Base-by-base conservation (phyloP, 148 eudicot species). In the Vaccinium macrocarpon region DNA sequence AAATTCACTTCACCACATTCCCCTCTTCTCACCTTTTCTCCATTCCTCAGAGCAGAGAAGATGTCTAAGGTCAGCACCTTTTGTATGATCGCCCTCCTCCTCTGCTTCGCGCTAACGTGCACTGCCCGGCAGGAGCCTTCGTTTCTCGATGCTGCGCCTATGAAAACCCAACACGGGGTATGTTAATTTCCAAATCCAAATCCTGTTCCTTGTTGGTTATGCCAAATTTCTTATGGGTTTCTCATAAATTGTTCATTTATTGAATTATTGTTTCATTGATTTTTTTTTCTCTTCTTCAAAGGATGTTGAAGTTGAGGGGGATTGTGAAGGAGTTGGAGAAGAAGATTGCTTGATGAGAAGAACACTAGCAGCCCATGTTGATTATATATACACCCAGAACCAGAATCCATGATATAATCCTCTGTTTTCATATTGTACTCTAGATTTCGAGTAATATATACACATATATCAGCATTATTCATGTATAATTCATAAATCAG, bases 351-450 rank as follows among this genome's bases (percentile, higher is more conserved):
- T 86, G 87, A 86, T 82, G 87, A 86, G 87, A 50, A 86, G 84
- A 82, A 86, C 87, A 38, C 78, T 87, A 2, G 81, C 82, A 18
- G 91, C 91, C 25, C 89, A 89, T 21, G 56, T 86, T 76, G 91
- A 89, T 42, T 89, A 89, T 80, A 89, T 89, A 80, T 89, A 89
- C 85, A 89, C 91, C 5, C 91, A 89, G 84, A 89, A 85, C 56
- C 84, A 79, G 73, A 79, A 84, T n/a, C 80, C 74, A 9, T 83
- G 84, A 72, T 74, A 73, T 23, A 42, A 84, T 55, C 8, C 49
- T 74, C 25, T 53, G 38, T 56, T 16, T 81, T 6, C 19, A 13
- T 59, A 4, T 2, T 10, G 25, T 19, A 56, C 38, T 25, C 29
- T 38, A 79, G 19, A 3, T 62, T 35, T 32, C 35, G 35, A 66